phyloP scores from a whole-genome alignment of 495 filamentous ascomycete species.

The Lasiosphaeria hispida region DNA sequence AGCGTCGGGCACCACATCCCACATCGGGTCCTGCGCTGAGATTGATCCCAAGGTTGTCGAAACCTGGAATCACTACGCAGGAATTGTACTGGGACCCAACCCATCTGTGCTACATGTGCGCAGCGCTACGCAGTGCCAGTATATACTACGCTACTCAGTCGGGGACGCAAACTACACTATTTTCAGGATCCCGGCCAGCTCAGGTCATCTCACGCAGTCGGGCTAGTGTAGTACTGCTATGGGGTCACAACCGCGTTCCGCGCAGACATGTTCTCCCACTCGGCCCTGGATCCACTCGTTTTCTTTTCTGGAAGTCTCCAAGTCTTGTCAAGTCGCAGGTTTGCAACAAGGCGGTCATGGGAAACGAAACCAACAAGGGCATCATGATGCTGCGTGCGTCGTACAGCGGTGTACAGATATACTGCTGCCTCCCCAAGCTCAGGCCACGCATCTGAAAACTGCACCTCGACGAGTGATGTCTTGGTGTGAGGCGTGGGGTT shows the following conservation, averaged over 20 bases:
- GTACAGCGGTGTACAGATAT: no score
- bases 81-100: no score
- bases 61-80: no score
- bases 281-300: slow-evolving; percentile 1
- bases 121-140: no score
- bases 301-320: background rate
- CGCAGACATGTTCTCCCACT: background rate
- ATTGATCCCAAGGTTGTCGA: no score
- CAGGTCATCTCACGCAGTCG: background rate
- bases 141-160: background rate
- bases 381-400: background rate
- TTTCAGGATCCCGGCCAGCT: background rate
- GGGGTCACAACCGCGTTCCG: slow-evolving; percentile 8
- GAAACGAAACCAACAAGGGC: background rate
- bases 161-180: background rate
- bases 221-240: background rate
- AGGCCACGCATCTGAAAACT: no score
- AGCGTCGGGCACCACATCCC: no score
- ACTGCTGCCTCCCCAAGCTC: no score
- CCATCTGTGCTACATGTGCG: no score
- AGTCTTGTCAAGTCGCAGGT: slow-evolving; percentile 4
- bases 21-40: no score
- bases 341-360: background rate
- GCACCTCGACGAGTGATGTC: background rate
- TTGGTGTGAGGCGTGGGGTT: background rate